phyloP scores from a whole-genome alignment of 1,139 yeast genomes.

The Lodderomyces jiufengensis region DNA sequence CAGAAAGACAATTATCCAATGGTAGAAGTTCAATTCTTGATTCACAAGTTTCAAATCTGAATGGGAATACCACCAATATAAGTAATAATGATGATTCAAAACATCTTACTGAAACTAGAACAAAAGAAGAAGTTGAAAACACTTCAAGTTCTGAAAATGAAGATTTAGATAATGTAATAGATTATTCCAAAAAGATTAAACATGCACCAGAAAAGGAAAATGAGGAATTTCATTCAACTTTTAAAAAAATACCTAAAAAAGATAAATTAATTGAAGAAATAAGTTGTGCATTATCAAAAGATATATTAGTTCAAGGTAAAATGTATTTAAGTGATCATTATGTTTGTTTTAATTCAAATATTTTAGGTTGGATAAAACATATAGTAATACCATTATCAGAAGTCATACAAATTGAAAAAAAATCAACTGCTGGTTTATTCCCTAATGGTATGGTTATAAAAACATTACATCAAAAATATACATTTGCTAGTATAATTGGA shows the following conservation, averaged over 20 bases:
- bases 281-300: conserved; percentile 70
- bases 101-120: conserved; percentile 5
- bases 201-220: conserved; percentile 47
- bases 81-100: conserved; percentile 4
- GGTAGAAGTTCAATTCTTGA: conserved; percentile 7
- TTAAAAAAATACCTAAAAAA: conserved; percentile 49
- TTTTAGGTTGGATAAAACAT: conserved; percentile 71
- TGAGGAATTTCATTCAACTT: conserved; percentile 58
- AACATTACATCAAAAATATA: conserved; percentile 66
- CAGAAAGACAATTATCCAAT: conserved; percentile 7
- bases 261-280: conserved; percentile 63
- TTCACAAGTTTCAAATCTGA: conserved; percentile 1
- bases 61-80: conserved; percentile 2
- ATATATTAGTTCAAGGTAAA: conserved; percentile 69
- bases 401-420: conserved; percentile 68
- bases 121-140: conserved; percentile 7
- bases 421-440: conserved; percentile 67
- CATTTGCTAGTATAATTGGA: conserved; percentile 68
- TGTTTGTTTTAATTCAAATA: conserved; percentile 67
- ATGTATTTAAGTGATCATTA: conserved; percentile 59
- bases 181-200: conserved; percentile 21
- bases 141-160: conserved; percentile 13
- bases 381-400: conserved; percentile 65
- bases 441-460: conserved; percentile 73
- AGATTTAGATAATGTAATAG: conserved; percentile 17